Conservation (phyloP, 495 filamentous ascomycete genomes). For the Podospora tetraspora region DNA sequence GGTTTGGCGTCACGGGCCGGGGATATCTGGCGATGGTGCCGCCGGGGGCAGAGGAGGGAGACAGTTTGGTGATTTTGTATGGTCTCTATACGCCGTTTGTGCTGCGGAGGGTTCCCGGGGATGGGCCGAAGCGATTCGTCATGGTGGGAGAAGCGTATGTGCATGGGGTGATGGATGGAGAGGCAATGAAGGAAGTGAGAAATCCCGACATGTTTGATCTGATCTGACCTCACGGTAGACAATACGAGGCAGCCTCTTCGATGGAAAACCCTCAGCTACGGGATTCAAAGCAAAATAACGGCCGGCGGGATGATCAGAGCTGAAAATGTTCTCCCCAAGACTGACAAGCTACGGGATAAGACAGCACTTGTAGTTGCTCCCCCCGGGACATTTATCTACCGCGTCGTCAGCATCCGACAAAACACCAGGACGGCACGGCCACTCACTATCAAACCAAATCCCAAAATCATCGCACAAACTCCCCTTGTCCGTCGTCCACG, state of each 20-base stretch:
- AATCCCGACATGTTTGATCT: background rate
- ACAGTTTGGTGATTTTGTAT: background rate
- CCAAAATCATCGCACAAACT: background rate
- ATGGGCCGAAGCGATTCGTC: background rate
- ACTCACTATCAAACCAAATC: background rate
- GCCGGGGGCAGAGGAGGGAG: background rate
- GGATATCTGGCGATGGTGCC: conserved; percentile 8
- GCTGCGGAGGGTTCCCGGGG: background rate
- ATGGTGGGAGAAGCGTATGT: background rate
- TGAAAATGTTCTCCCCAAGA: too few relatives aligned
- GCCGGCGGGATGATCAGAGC: too few relatives aligned
- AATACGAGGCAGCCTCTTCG: background rate
- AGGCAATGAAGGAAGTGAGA: background rate
- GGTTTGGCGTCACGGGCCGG: background rate
- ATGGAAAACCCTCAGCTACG: too few relatives aligned
- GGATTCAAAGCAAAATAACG: too few relatives aligned
- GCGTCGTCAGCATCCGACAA: background rate
- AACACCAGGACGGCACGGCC: background rate
- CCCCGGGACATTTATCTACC: background rate
- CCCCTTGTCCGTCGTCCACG: conserved; percentile 2
- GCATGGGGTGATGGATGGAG: conserved; percentile 9
- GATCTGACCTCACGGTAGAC: background rate
- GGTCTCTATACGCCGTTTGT: background rate
- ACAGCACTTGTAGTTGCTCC: conserved; percentile 7
- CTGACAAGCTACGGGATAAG: background rate